These are phyloP conservation scores for Pyrenophora tritici-repentis DNA, from an alignment of 2,329 filamentous ascomycete species.

Conservation along the genomic window DNA sequence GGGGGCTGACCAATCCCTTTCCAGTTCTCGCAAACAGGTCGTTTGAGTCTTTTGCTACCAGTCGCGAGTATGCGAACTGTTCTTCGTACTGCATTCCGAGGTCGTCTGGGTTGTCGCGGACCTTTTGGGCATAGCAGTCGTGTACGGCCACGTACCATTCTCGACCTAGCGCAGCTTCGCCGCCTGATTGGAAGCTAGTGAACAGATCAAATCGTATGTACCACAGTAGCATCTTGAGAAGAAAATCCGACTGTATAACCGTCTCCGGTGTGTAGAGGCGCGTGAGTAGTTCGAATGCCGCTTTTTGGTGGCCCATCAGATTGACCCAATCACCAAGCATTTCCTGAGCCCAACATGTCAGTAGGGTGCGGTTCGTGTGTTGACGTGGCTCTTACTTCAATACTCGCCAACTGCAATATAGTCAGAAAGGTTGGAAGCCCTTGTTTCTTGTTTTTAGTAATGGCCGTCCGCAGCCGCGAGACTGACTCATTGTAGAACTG, in stretches of 20 bases:
- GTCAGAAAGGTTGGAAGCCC: constrained; percentile 78
- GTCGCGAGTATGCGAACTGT: constrained; percentile 67
- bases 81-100: constrained; percentile 70
- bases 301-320: constrained; percentile 87
- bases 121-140: constrained; percentile 66
- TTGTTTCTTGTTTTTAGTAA: constrained; percentile 73
- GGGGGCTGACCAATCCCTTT: constrained; percentile 65
- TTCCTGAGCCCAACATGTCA: constrained; percentile 63
- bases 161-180: constrained; percentile 71
- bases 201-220: constrained; percentile 88
- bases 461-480: constrained; percentile 70
- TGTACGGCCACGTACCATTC: constrained; percentile 77
- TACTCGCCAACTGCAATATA: constrained; percentile 87
- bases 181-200: constrained; percentile 79
- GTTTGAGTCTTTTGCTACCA: constrained; percentile 81
- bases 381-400: constrained; percentile 68
- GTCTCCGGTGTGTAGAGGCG: constrained; percentile 78
- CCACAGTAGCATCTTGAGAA: constrained; percentile 81
- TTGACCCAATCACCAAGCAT: constrained; percentile 96
- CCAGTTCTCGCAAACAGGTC: constrained; percentile 73
- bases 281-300: constrained; percentile 79
- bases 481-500: constrained; percentile 91
- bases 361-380: not conserved
- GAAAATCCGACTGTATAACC: constrained; percentile 70
- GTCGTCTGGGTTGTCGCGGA: constrained; percentile 63